Evolutionary conservation across 768 basidiomycete species (phyloP).

Genomic region (Tylopilus rubrobrunneus): DNA sequence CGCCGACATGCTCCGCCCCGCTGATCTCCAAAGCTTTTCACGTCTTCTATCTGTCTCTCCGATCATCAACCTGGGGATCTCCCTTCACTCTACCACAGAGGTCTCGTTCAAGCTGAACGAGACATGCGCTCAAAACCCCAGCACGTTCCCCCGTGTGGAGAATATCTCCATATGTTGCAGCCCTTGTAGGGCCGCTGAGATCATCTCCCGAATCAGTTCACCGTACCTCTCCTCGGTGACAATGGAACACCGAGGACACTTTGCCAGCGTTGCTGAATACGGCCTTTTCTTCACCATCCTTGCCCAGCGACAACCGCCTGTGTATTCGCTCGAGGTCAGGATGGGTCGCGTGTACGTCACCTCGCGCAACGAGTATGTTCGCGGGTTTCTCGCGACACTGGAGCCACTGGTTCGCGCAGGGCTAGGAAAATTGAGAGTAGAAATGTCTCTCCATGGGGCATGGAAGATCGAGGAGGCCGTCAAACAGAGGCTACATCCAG

Average conservation of each 20-base stretch:
- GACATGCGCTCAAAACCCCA: neutral
- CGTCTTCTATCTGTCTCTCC: conserved; percentile 7
- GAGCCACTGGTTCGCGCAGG: conserved; percentile 5
- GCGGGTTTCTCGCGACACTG: conserved; percentile 2
- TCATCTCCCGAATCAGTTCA: conserved; percentile 6
- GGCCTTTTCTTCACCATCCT: conserved; percentile 1
- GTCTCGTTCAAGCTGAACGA: neutral
- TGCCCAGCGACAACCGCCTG: conserved; percentile 1
- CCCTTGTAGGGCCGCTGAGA: conserved; percentile 5
- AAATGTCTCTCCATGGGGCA: conserved; percentile 5
- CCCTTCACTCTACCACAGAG: conserved; percentile 4
- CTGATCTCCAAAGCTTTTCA: conserved; percentile 5
- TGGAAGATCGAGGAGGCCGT: conserved; percentile 9
- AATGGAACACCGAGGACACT: conserved; percentile 1
- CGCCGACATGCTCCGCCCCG: conserved; percentile 6
- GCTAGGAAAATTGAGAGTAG: conserved; percentile 2
- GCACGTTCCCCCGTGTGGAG: conserved; percentile 4
- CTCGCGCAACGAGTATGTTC: conserved; percentile 1
- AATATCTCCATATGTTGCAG: conserved; percentile 3
- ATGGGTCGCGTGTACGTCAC: conserved; percentile 4
- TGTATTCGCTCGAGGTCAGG: conserved; percentile 3
- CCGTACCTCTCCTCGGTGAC: conserved; percentile 10
- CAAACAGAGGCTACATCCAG: conserved; percentile 2
- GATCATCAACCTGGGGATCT: conserved; percentile 4
- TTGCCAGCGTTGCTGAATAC: conserved; percentile 2